Evolutionary conservation across 306 rosid genomes (phyloP).

Genomic region (Quercus mongolica): DNA sequence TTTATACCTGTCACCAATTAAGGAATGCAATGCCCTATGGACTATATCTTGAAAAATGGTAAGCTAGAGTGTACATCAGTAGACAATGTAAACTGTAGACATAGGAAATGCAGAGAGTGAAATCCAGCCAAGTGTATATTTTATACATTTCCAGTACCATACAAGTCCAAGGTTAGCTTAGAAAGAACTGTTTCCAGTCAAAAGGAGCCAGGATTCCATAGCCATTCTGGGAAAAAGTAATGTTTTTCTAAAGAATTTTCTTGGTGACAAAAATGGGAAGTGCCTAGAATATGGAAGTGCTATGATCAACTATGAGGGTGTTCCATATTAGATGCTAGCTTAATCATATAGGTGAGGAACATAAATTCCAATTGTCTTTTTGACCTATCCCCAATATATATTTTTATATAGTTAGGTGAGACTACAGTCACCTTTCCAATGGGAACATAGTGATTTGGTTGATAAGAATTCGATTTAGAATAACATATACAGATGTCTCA

Average conservation of each 20-base stretch:
- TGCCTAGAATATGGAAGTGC: neutral
- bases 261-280: conserved; percentile 25
- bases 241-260: conserved; percentile 16
- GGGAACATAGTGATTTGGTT: neutral
- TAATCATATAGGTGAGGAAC: conserved; percentile 15
- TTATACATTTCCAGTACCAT: neutral
- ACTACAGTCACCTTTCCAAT: conserved; percentile 9
- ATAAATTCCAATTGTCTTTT: conserved; percentile 19
- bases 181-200: conserved; percentile 22
- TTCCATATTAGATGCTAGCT: conserved; percentile 2
- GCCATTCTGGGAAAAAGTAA: conserved; percentile 26
- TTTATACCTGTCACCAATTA: neutral
- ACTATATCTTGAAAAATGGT: neutral
- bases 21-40: neutral
- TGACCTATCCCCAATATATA: conserved; percentile 12
- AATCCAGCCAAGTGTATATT: conserved; percentile 4
- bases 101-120: neutral
- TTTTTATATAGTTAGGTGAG: conserved; percentile 6
- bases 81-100: neutral
- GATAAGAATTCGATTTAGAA: neutral
- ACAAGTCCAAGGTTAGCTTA: neutral
- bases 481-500: neutral
- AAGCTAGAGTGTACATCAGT: neutral
- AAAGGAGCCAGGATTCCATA: conserved; percentile 38
- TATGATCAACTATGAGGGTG: conserved; percentile 10